These are phyloP conservation scores for Venturia carpophila DNA, from an alignment of 2,329 filamentous ascomycete genomes.

Conservation along the genomic window DNA sequence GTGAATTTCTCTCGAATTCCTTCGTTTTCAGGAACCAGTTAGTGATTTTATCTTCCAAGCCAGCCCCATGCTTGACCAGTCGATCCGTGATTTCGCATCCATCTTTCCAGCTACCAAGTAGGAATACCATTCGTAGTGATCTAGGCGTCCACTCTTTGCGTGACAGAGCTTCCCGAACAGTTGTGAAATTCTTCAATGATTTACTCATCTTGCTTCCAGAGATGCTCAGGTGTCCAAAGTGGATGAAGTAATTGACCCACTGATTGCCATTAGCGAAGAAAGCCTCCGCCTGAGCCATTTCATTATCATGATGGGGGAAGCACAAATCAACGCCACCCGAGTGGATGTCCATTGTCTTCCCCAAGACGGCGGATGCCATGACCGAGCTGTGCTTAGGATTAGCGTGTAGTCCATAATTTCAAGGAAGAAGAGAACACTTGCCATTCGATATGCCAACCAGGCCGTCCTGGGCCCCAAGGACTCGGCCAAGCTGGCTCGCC, in stretches of 20 bases:
- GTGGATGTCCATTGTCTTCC: constrained; percentile 81
- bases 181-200: constrained; percentile 90
- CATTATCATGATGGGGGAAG: constrained; percentile 91
- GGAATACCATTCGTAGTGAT: constrained; percentile 74
- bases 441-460: constrained; percentile 49
- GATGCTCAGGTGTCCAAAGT: constrained; percentile 90
- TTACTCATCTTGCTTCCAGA: constrained; percentile 94
- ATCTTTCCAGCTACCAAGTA: constrained; percentile 84
- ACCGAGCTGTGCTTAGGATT: constrained; percentile 28
- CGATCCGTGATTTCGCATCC: constrained; percentile 85
- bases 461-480: constrained; percentile 78
- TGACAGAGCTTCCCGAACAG: constrained; percentile 72
- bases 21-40: constrained; percentile 57
- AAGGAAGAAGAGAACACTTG: neutral
- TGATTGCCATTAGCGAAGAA: constrained; percentile 53
- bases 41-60: constrained; percentile 74
- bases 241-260: constrained; percentile 94
- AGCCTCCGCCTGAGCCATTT: constrained; percentile 83
- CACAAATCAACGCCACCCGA: constrained; percentile 86
- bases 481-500: constrained; percentile 88
- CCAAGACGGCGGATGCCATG: constrained; percentile 87
- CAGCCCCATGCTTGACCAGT: constrained; percentile 63
- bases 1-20: constrained; percentile 38
- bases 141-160: constrained; percentile 66
- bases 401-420: neutral